phyloP scores from a whole-genome alignment of 2,329 filamentous ascomycete genomes.

The Fusarium coffeatum region DNA sequence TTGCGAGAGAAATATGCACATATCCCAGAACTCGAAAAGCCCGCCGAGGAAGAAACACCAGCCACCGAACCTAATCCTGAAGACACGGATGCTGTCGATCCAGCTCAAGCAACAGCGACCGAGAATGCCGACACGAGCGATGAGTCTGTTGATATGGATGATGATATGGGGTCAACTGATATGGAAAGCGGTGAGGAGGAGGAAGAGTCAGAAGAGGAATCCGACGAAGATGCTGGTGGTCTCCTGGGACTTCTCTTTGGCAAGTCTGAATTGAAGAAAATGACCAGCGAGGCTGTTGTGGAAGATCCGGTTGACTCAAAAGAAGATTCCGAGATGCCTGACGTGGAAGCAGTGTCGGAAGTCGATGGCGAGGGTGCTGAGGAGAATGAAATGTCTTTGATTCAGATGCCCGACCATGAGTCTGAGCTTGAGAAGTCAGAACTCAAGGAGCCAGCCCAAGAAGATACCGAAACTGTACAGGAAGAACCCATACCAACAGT shows the following conservation, averaged over 20 bases:
- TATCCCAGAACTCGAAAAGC: conserved; percentile 62
- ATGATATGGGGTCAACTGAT: conserved; percentile 71
- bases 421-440: neutral
- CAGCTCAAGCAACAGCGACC: conserved; percentile 39
- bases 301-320: conserved; percentile 32
- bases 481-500: neutral
- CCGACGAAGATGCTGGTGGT: conserved; percentile 58
- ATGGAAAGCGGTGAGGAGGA: conserved; percentile 58
- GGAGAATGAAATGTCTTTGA: conserved; percentile 52
- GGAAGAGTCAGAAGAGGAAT: conserved; percentile 59
- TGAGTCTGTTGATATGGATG: conserved; percentile 76
- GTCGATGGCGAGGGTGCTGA: conserved; percentile 47
- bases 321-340: conserved; percentile 43
- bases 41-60: conserved; percentile 44
- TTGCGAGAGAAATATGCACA: conserved; percentile 75
- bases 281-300: conserved; percentile 56
- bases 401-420: conserved; percentile 47
- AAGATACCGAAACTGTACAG: neutral
- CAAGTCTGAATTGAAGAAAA: conserved; percentile 66
- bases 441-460: conserved; percentile 27
- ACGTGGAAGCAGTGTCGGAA: conserved; percentile 9
- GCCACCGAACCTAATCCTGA: conserved; percentile 39
- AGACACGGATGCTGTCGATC: conserved; percentile 41
- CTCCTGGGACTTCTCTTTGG: conserved; percentile 69
- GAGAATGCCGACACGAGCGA: conserved; percentile 64